Conservation (phyloP, 306 rosid genomes). For the Psophocarpus tetragonolobus region DNA sequence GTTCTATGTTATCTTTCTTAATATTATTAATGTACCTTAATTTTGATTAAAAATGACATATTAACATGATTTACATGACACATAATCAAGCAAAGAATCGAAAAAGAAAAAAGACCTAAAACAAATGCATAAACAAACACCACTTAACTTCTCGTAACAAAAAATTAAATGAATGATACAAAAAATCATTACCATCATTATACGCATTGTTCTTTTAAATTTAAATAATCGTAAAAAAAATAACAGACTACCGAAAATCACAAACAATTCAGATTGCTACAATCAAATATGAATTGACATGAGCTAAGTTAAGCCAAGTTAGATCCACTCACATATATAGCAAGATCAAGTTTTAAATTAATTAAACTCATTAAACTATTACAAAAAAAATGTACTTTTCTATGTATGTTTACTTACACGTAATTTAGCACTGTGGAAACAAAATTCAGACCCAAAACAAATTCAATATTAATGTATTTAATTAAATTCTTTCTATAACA, state of each 20-base stretch:
- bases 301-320: background rate
- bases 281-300: background rate
- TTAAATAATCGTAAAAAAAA: too few species aligned
- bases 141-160: too few species aligned
- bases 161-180: too few species aligned
- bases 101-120: too few species aligned
- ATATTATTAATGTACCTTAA: too few species aligned
- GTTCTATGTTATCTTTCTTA: too few species aligned
- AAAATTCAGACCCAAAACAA: background rate
- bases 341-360: background rate
- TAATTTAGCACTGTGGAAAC: background rate
- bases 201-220: too few species aligned
- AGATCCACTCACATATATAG: background rate
- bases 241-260: constrained; percentile 16
- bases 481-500: background rate
- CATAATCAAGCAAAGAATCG: too few species aligned
- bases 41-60: too few species aligned
- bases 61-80: too few species aligned
- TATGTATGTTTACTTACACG: background rate
- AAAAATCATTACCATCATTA: too few species aligned
- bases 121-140: too few species aligned
- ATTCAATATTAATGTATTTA: background rate
- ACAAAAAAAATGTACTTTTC: background rate
- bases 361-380: background rate
- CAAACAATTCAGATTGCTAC: background rate